Conservation (phyloP, 768 basidiomycete species). For the Hypholoma fasciculare region DNA sequence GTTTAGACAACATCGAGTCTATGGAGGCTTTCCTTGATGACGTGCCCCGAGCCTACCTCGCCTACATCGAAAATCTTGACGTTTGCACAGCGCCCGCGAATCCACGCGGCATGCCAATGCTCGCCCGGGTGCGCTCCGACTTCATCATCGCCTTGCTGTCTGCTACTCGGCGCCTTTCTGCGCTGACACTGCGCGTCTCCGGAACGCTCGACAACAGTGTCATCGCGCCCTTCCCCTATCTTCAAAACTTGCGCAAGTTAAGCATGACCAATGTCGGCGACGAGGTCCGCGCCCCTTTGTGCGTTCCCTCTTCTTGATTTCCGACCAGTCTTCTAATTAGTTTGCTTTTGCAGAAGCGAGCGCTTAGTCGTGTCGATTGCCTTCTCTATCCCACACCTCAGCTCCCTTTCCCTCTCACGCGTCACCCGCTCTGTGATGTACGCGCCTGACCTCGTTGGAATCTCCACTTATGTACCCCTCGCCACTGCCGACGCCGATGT, state of each 20-base stretch:
- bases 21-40: constrained; percentile 52
- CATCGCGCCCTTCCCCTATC: constrained; percentile 46
- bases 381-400: constrained; percentile 53
- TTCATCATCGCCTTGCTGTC: constrained; percentile 50
- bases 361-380: constrained; percentile 70
- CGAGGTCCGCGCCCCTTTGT: constrained; percentile 45
- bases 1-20: constrained; percentile 44
- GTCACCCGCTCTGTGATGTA: constrained; percentile 70
- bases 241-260: constrained; percentile 43
- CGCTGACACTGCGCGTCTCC: constrained; percentile 46
- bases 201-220: constrained; percentile 50
- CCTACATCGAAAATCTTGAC: constrained; percentile 54
- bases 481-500: constrained; percentile 63
- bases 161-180: constrained; percentile 46
- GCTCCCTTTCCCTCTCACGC: constrained; percentile 58
- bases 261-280: constrained; percentile 47
- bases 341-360: constrained; percentile 50
- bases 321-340: constrained; percentile 5
- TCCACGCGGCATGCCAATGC: constrained; percentile 19
- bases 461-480: constrained; percentile 58
- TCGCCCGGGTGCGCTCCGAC: constrained; percentile 38
- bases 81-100: constrained; percentile 34
- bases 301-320: constrained; percentile 23
- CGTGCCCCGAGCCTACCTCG: constrained; percentile 55
- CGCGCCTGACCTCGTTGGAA: constrained; percentile 55